Evolutionary conservation across 352 stramenopile genomes (phyloP).

Genomic region (Phytophthora pini): DNA sequence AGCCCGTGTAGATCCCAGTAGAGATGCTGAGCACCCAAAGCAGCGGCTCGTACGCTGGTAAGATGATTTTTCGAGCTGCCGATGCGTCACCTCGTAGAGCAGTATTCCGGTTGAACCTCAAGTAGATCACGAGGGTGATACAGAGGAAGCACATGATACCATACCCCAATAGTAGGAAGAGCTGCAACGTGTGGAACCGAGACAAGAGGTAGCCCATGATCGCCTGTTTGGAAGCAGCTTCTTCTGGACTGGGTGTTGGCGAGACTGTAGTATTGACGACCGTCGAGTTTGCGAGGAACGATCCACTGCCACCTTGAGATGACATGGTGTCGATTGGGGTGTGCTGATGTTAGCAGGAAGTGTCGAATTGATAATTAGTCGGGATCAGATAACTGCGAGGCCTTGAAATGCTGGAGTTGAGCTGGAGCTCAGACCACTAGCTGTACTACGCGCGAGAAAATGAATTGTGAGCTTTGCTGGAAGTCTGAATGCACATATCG

Average conservation of each 20-base stretch:
- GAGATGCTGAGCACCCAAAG: conserved; percentile 50
- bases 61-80: conserved; percentile 65
- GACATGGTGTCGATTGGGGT: conserved; percentile 22
- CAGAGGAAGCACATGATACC: conserved; percentile 66
- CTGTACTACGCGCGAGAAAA: conserved; percentile 21
- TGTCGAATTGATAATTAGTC: conserved; percentile 4
- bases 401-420: conserved; percentile 8
- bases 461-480: conserved; percentile 31
- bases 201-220: conserved; percentile 43
- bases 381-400: conserved; percentile 19
- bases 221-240: conserved; percentile 39
- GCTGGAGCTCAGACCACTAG: conserved; percentile 6
- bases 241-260: conserved; percentile 40
- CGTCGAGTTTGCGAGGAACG: conserved; percentile 10
- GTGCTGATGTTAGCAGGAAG: conserved; percentile 15
- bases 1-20: conserved; percentile 56
- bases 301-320: conserved; percentile 19
- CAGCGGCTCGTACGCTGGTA: conserved; percentile 65
- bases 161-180: conserved; percentile 63
- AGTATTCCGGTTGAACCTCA: conserved; percentile 53
- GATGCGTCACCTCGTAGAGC: conserved; percentile 50
- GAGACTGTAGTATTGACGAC: conserved; percentile 7
- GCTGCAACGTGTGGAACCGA: conserved; percentile 58
- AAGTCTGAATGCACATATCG: not conserved
- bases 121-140: conserved; percentile 49